Percentiles rank a stretch among this genome's conserved stretches.
These are phyloP conservation scores for Aspergillus sp. DNA, from an alignment of 2,329 filamentous ascomycete genomes.

Conservation along the genomic window DNA sequence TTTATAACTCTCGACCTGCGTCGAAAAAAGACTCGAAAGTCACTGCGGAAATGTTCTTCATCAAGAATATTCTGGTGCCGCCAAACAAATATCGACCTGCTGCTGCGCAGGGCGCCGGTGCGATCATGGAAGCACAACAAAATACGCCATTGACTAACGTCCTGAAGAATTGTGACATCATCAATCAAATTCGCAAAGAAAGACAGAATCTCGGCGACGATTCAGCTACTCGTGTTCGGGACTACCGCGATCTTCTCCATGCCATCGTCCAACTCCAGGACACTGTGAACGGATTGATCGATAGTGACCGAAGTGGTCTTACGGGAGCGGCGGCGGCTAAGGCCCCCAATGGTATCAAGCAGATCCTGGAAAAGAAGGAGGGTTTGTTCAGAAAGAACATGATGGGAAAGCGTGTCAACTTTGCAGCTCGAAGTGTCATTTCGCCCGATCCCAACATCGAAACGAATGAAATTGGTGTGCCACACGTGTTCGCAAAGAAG, in stretches of 20 bases:
- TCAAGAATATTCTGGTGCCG: slow-evolving; percentile 82
- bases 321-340: slow-evolving; percentile 76
- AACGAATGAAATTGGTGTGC: slow-evolving; percentile 97
- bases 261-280: slow-evolving; percentile 86
- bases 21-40: slow-evolving; percentile 62
- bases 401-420: slow-evolving; percentile 99
- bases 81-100: slow-evolving; percentile 92
- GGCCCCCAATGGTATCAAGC: slow-evolving; percentile 94
- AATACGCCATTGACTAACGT: slow-evolving; percentile 88
- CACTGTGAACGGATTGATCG: slow-evolving; percentile 87
- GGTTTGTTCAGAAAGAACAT: slow-evolving; percentile 98
- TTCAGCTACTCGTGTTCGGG: slow-evolving; percentile 56
- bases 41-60: slow-evolving; percentile 92
- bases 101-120: slow-evolving; percentile 76
- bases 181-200: slow-evolving; percentile 75
- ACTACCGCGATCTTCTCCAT: slow-evolving; percentile 77
- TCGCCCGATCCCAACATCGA: slow-evolving; percentile 98
- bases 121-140: slow-evolving; percentile 85
- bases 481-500: slow-evolving; percentile 95
- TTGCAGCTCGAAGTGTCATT: slow-evolving; percentile 95
- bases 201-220: slow-evolving; percentile 58
- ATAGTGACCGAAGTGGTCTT: slow-evolving; percentile 82
- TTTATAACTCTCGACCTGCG: slow-evolving; percentile 78
- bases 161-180: slow-evolving; percentile 71
- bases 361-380: slow-evolving; percentile 97